phyloP scores from a whole-genome alignment of 176 grass and related monocot species.

The Oryza meyeriana region DNA sequence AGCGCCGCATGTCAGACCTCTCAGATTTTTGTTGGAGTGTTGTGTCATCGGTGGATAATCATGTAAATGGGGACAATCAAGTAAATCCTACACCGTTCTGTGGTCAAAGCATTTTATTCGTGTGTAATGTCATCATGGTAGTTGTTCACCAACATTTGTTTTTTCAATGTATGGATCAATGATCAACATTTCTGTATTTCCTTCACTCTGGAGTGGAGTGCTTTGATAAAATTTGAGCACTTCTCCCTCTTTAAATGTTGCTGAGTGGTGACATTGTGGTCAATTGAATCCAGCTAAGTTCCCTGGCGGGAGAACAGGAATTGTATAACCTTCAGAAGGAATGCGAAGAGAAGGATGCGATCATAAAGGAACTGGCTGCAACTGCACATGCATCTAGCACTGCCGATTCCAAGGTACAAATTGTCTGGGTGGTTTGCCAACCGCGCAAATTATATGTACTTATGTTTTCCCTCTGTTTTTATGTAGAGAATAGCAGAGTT shows the following conservation, averaged over 20 bases:
- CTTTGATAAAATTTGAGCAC: conserved; percentile 11
- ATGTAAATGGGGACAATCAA: conserved; percentile 60
- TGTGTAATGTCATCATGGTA: neutral
- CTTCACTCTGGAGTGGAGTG: neutral
- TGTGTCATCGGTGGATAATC: conserved; percentile 73
- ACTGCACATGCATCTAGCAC: conserved; percentile 46
- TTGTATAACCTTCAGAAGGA: conserved; percentile 86
- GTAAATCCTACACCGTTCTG: conserved; percentile 6
- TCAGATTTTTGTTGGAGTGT: conserved; percentile 94
- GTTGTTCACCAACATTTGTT: neutral
- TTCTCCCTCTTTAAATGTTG: neutral
- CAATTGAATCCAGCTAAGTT: conserved; percentile 53
- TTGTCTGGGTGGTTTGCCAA: neutral
- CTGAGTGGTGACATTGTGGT: conserved; percentile 13
- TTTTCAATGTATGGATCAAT: conserved; percentile 3
- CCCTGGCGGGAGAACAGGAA: conserved; percentile 64
- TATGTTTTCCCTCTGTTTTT: conserved; percentile 5
- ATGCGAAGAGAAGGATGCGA: conserved; percentile 83
- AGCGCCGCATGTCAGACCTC: conserved; percentile 83
- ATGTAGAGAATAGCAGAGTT: conserved; percentile 76
- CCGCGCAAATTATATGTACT: neutral
- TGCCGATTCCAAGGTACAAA: conserved; percentile 57
- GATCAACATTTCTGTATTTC: neutral
- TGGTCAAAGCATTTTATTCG: neutral
- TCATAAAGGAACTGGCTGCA: conserved; percentile 68